A percentile compares a stretch with the other conserved stretches of the same genome.
phyloP scores from a whole-genome alignment of 2,329 filamentous ascomycete genomes.

The Exophiala calicioides region DNA sequence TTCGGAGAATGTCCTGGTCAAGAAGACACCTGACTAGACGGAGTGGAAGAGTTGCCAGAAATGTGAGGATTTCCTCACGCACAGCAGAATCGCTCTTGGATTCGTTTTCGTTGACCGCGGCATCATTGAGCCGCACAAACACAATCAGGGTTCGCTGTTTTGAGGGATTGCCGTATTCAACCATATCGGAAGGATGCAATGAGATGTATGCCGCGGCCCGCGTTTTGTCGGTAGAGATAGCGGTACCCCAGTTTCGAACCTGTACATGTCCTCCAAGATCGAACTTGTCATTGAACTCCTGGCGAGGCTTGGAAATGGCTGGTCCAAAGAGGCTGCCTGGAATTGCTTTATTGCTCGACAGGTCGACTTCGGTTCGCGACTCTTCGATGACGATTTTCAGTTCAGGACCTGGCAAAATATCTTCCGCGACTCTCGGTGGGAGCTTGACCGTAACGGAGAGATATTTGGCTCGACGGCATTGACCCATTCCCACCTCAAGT shows the following conservation, averaged over 20 bases:
- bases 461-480: slow-evolving; percentile 6
- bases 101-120: neutral
- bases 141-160: slow-evolving; percentile 16
- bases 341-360: neutral
- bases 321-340: slow-evolving; percentile 8
- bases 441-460: slow-evolving; percentile 10
- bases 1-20: slow-evolving; percentile 19
- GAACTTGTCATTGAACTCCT: slow-evolving; percentile 50
- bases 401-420: neutral
- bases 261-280: slow-evolving; percentile 52
- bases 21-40: slow-evolving; percentile 9
- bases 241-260: slow-evolving; percentile 57
- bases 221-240: slow-evolving; percentile 47
- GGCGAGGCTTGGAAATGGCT: slow-evolving; percentile 9
- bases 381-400: slow-evolving; percentile 5
- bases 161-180: slow-evolving; percentile 49
- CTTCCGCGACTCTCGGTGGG: neutral
- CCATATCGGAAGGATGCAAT: slow-evolving; percentile 58
- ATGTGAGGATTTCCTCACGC: slow-evolving; percentile 13
- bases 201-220: slow-evolving; percentile 51
- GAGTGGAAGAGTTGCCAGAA: slow-evolving; percentile 3
- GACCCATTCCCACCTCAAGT: slow-evolving; percentile 18
- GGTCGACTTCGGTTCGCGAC: neutral
- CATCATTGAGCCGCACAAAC: slow-evolving; percentile 8
- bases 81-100: slow-evolving; percentile 3